These are phyloP conservation scores for Naganishia cerealis DNA, from an alignment of 1,284 basidiomycete genomes.

Conservation along the genomic window DNA sequence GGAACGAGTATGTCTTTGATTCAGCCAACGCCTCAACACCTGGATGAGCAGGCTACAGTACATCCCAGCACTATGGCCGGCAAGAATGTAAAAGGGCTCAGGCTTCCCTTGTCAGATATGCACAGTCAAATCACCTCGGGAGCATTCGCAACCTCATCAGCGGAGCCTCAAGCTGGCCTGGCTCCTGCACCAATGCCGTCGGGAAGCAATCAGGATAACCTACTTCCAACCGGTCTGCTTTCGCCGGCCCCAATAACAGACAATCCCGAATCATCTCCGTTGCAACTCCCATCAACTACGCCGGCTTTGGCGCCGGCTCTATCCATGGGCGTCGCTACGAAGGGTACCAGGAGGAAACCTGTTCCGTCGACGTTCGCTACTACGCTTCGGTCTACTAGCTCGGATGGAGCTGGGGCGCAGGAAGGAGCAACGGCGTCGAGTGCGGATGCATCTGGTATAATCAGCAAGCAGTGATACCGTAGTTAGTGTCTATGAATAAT, in stretches of 20 bases:
- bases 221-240: background rate
- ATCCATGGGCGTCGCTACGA: conserved; percentile 13
- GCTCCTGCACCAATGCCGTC: background rate
- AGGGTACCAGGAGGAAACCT: conserved; percentile 22
- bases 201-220: background rate
- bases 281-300: background rate
- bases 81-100: conserved; percentile 27
- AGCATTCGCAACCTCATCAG: background rate
- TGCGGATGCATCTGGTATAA: conserved; percentile 3
- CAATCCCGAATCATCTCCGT: background rate
- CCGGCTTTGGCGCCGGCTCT: conserved; percentile 3
- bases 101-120: conserved; percentile 26
- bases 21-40: background rate
- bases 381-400: background rate
- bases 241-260: conserved; percentile 9
- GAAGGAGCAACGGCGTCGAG: background rate
- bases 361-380: conserved; percentile 19
- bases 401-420: background rate
- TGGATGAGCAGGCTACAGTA: background rate
- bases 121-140: background rate
- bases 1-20: background rate
- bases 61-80: conserved; percentile 5
- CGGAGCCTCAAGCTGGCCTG: background rate
- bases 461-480: conserved; percentile 1
- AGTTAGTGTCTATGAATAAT: background rate